phyloP scores from a whole-genome alignment of 2,329 filamentous ascomycete genomes.

The Trichoderma sp. region DNA sequence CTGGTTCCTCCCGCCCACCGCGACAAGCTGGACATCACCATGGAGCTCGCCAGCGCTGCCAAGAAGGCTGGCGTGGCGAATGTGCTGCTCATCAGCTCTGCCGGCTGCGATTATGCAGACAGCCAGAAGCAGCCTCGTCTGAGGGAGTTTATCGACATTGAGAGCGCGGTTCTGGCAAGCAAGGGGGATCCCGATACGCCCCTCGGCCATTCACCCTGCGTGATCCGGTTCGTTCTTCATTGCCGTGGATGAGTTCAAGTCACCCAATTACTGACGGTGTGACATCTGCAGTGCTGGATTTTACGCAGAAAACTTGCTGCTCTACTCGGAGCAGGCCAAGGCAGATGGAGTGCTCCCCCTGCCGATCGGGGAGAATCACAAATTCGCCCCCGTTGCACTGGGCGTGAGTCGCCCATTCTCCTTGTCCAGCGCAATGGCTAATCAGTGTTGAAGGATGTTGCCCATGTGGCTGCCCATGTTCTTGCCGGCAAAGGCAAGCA shows the following conservation, averaged over 20 bases:
- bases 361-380: slow-evolving; percentile 51
- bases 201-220: slow-evolving; percentile 48
- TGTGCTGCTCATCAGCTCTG: slow-evolving; percentile 51
- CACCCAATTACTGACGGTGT: background rate
- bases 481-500: slow-evolving; percentile 51
- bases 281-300: slow-evolving; percentile 47
- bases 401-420: slow-evolving; percentile 39
- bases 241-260: background rate
- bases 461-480: slow-evolving; percentile 52
- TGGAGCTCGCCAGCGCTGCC: slow-evolving; percentile 50
- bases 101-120: slow-evolving; percentile 54
- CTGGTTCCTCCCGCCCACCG: slow-evolving; percentile 51
- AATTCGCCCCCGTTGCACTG: slow-evolving; percentile 54
- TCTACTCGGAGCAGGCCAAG: slow-evolving; percentile 50
- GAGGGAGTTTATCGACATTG: slow-evolving; percentile 55
- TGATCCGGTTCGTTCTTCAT: slow-evolving; percentile 45
- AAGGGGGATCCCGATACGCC: slow-evolving; percentile 48
- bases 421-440: background rate
- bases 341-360: slow-evolving; percentile 49
- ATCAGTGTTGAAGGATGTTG: slow-evolving; percentile 45
- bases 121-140: slow-evolving; percentile 51
- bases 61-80: slow-evolving; percentile 50
- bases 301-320: slow-evolving; percentile 55
- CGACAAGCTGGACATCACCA: slow-evolving; percentile 50
- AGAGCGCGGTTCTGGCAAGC: slow-evolving; percentile 45